Evolutionary conservation across 345 rosid species (phyloP).

Genomic region (Citrus cavaleriei): DNA sequence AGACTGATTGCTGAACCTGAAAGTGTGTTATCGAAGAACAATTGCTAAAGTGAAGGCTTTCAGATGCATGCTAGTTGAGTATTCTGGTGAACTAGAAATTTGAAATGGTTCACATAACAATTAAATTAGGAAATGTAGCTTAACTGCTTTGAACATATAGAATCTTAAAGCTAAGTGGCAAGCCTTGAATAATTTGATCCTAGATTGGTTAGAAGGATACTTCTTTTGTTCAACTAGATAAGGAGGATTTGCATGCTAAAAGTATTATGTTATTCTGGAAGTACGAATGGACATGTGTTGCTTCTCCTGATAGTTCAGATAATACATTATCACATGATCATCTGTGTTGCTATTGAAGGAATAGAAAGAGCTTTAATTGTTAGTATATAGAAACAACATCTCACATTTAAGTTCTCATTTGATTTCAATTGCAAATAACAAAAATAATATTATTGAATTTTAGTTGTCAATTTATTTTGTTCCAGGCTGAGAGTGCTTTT

Average conservation of each 20-base stretch:
- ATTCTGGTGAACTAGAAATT: background rate
- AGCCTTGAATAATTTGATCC: too few species aligned
- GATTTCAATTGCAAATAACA: background rate
- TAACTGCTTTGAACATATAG: too few species aligned
- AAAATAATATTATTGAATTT: background rate
- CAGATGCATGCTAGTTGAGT: background rate
- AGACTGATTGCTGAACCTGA: background rate
- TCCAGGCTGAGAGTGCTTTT: conserved; percentile 58
- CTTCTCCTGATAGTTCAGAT: background rate
- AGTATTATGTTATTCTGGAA: background rate
- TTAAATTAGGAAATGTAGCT: background rate
- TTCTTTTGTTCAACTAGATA: too few species aligned
- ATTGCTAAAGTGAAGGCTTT: background rate
- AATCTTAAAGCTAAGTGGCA: too few species aligned
- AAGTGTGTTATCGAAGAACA: background rate
- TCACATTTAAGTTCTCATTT: background rate
- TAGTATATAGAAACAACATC: background rate
- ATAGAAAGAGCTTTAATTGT: background rate
- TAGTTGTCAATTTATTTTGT: conserved; percentile 5
- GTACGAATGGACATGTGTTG: background rate
- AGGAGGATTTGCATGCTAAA: background rate
- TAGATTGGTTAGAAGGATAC: too few species aligned
- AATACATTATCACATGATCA: background rate
- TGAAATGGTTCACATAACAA: background rate
- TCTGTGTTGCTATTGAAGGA: background rate